These are phyloP conservation scores for Solanum clarkiae DNA, from an alignment of 257 asterid genomes.

Conservation along the genomic window DNA sequence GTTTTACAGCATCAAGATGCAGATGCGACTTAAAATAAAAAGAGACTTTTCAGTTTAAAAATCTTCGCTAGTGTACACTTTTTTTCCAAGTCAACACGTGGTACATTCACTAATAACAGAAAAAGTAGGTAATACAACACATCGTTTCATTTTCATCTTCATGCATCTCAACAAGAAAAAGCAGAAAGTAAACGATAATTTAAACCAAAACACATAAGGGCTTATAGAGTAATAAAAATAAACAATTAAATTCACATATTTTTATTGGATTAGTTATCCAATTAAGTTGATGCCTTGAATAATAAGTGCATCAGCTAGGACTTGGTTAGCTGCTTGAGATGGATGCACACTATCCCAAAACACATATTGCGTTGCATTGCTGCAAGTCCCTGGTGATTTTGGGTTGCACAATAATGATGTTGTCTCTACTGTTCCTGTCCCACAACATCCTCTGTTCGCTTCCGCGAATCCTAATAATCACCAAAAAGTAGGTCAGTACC, in stretches of 20 bases:
- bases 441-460: slow-evolving; percentile 75
- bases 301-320: slow-evolving; percentile 58
- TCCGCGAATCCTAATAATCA: slow-evolving; percentile 52
- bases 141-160: not conserved
- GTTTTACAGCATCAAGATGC: not conserved
- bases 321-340: slow-evolving; percentile 70
- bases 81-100: not conserved
- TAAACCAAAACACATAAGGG: not conserved
- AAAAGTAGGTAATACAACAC: not conserved
- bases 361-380: slow-evolving; percentile 64
- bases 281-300: slow-evolving; percentile 59
- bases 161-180: not conserved
- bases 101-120: not conserved
- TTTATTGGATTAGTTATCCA: slow-evolving; percentile 17
- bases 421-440: slow-evolving; percentile 79
- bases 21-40: not conserved
- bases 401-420: slow-evolving; percentile 67
- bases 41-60: not conserved
- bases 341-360: slow-evolving; percentile 99
- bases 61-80: not conserved
- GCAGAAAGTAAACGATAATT: not conserved
- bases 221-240: not conserved
- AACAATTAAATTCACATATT: not conserved
- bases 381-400: slow-evolving; percentile 61
- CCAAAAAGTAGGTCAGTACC: not conserved